Conservation (phyloP, 1,284 basidiomycete genomes). For the Fereydounia khargensis region DNA sequence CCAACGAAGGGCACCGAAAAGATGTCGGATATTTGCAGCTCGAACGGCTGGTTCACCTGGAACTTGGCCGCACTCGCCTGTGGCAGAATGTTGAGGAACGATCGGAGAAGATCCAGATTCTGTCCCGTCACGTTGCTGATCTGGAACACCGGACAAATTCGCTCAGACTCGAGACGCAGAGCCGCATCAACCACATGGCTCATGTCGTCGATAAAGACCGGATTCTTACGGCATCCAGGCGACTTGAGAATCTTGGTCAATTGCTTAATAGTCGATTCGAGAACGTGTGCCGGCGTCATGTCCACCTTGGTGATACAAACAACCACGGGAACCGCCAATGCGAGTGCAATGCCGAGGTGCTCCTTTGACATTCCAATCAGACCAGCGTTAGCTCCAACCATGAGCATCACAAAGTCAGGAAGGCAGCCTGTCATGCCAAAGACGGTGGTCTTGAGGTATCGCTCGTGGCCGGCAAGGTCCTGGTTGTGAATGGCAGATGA, state of each 20-base stretch:
- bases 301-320: conserved; percentile 98
- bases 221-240: conserved; percentile 71
- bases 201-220: conserved; percentile 41
- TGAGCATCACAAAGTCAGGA: conserved; percentile 91
- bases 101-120: conserved; percentile 68
- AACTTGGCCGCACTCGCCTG: conserved; percentile 49
- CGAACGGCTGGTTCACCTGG: conserved; percentile 70
- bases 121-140: conserved; percentile 92
- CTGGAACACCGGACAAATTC: conserved; percentile 88
- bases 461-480: conserved; percentile 51
- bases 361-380: conserved; percentile 94
- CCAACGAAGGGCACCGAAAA: conserved; percentile 83
- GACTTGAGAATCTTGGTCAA: conserved; percentile 88
- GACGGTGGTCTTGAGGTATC: conserved; percentile 76
- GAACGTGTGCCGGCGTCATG: conserved; percentile 91
- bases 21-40: conserved; percentile 64
- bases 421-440: conserved; percentile 91
- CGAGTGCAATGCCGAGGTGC: conserved; percentile 89
- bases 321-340: conserved; percentile 86
- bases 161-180: conserved; percentile 41
- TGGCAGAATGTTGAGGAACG: conserved; percentile 58
- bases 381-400: conserved; percentile 90
- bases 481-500: too few relatives aligned
- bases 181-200: conserved; percentile 43
- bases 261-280: conserved; percentile 86